A percentile compares a stretch with the other conserved stretches of the same genome.
Conservation (phyloP, 495 filamentous ascomycete genomes). For the Umbilicaria muhlenbergii region DNA sequence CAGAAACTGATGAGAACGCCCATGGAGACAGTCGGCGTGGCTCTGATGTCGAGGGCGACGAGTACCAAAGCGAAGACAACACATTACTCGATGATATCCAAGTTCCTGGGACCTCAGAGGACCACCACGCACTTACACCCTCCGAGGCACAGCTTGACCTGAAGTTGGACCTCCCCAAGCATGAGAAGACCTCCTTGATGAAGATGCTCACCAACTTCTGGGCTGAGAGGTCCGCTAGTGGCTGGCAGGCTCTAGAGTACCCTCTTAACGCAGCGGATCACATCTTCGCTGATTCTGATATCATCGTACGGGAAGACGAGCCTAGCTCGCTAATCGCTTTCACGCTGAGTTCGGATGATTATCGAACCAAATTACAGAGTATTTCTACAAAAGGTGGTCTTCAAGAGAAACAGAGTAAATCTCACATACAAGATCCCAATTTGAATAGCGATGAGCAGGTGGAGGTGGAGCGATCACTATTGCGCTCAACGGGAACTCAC, state of each 20-base stretch:
- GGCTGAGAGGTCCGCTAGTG: constrained; percentile 92
- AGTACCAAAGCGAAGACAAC: constrained; percentile 44
- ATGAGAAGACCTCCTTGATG: constrained; percentile 82
- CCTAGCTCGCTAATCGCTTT: constrained; percentile 93
- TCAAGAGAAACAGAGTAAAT: constrained; percentile 11
- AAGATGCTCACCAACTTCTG: constrained; percentile 95
- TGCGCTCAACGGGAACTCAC: constrained; percentile 75
- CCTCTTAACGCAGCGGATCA: constrained; percentile 79
- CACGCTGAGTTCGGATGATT: constrained; percentile 72
- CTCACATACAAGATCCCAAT: constrained; percentile 8
- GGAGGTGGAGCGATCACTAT: constrained; percentile 60
- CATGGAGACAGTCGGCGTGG: constrained; percentile 35
- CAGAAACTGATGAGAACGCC: constrained; percentile 32
- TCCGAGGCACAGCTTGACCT: constrained; percentile 39
- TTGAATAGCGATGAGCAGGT: constrained; percentile 26
- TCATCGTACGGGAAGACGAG: constrained; percentile 94
- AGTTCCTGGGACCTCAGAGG: constrained; percentile 48
- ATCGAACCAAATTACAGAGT: constrained; percentile 56
- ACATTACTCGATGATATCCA: constrained; percentile 48
- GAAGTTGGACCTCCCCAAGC: constrained; percentile 67
- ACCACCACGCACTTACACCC: constrained; percentile 41
- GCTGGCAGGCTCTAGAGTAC: constrained; percentile 90
- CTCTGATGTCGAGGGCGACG: constrained; percentile 55
- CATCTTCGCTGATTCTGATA: constrained; percentile 93
- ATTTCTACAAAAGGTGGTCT: constrained; percentile 45